These are phyloP conservation scores for Alisma plantagoaquatica DNA, from an alignment of 106 monocot genomes.

Conservation along the genomic window DNA sequence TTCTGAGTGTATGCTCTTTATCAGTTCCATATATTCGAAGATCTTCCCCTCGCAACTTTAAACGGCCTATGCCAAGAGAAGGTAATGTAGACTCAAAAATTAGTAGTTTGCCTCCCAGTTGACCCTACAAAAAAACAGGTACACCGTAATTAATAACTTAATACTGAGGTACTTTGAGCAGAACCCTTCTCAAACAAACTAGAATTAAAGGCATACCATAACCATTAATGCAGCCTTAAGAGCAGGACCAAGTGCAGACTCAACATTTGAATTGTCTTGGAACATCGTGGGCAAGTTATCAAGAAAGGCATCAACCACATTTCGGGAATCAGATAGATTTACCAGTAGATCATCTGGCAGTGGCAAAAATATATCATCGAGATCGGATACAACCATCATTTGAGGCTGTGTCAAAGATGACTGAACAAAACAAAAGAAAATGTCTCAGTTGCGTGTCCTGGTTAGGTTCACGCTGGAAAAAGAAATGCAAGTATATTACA, in stretches of 20 bases:
- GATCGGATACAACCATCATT: slow-evolving; percentile 94
- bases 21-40: slow-evolving; percentile 82
- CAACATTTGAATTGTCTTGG: slow-evolving; percentile 77
- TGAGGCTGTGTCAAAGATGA: slow-evolving; percentile 95
- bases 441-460: slow-evolving; percentile 13
- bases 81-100: slow-evolving; percentile 89
- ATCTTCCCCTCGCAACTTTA: slow-evolving; percentile 88
- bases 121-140: slow-evolving; percentile 51
- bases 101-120: slow-evolving; percentile 89
- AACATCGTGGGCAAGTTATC: slow-evolving; percentile 93
- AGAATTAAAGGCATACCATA: slow-evolving; percentile 46
- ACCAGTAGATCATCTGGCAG: slow-evolving; percentile 98
- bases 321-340: slow-evolving; percentile 84
- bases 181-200: neutral
- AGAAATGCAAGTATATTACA: too few species aligned
- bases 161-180: neutral
- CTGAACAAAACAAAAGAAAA: slow-evolving; percentile 28
- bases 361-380: slow-evolving; percentile 93
- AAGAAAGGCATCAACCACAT: slow-evolving; percentile 80
- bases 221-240: slow-evolving; percentile 95
- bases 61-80: slow-evolving; percentile 79
- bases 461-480: too few species aligned
- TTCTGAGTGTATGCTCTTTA: slow-evolving; percentile 63
- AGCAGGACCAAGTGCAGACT: slow-evolving; percentile 92
- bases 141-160: too few species aligned